phyloP scores from a whole-genome alignment of 306 rosid genomes.

The Cucurbita pepo region DNA sequence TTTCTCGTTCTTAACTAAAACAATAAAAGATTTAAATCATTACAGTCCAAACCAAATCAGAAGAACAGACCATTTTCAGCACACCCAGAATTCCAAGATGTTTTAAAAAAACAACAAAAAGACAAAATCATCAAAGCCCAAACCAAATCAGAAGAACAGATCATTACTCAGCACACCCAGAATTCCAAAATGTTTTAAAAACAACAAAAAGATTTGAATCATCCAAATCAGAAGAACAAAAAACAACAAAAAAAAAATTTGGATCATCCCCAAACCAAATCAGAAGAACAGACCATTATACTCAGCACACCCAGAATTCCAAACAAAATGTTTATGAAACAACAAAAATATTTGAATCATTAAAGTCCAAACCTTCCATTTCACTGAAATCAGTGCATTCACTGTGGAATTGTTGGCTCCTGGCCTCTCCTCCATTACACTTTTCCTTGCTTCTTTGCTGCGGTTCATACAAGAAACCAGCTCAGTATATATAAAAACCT shows the following conservation, averaged over 20 bases:
- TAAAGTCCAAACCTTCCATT: conserved; percentile 49
- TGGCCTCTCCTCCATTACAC: conserved; percentile 41
- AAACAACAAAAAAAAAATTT: no score
- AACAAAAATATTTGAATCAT: neutral
- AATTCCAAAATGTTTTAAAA: neutral
- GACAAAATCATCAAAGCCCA: no score
- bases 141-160: neutral
- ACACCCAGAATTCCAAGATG: no score
- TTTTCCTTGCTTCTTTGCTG: conserved; percentile 70
- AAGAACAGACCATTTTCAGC: no score
- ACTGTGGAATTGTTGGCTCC: conserved; percentile 33
- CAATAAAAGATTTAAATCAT: no score
- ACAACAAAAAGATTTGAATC: neutral
- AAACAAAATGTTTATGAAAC: no score
- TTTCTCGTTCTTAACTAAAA: no score
- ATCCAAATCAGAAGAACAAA: no score
- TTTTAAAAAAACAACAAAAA: no score
- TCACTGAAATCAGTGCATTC: conserved; percentile 49
- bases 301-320: neutral
- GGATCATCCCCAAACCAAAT: neutral
- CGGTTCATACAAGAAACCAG: neutral
- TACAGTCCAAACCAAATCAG: no score
- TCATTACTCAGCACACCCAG: neutral
- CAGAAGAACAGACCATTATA: neutral
- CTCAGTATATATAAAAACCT: neutral